Percentiles rank a stretch among this genome's conserved stretches.
These are phyloP conservation scores for Trametes villosa DNA, from an alignment of 768 basidiomycete genomes.

Conservation along the genomic window DNA sequence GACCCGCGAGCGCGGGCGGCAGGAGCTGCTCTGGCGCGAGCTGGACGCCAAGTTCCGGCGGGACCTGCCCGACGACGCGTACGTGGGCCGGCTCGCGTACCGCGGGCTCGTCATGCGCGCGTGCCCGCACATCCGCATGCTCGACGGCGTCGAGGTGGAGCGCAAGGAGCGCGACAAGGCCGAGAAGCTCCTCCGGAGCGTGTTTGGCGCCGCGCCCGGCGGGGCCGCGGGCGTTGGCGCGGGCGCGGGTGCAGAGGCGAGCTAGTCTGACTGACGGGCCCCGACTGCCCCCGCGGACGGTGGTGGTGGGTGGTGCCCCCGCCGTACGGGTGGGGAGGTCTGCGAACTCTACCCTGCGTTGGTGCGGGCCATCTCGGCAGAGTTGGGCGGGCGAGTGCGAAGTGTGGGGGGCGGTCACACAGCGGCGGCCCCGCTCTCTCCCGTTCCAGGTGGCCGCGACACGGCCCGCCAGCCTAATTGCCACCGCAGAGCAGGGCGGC, in stretches of 20 bases:
- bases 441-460: too few relatives aligned
- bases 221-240: neutral
- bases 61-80: constrained; percentile 86
- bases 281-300: neutral
- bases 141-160: constrained; percentile 87
- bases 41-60: constrained; percentile 87
- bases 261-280: constrained; percentile 8
- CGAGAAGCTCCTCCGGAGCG: constrained; percentile 63
- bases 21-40: constrained; percentile 61
- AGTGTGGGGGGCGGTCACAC: too few relatives aligned
- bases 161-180: constrained; percentile 88
- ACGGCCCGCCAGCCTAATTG: too few relatives aligned
- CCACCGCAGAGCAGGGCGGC: too few relatives aligned
- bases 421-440: too few relatives aligned
- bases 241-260: constrained; percentile 10
- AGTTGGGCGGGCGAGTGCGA: too few relatives aligned
- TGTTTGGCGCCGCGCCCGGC: constrained; percentile 33
- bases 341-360: too few relatives aligned
- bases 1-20: constrained; percentile 16
- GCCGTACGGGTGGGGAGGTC: neutral
- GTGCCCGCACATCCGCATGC: constrained; percentile 63
- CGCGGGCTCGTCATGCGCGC: constrained; percentile 86
- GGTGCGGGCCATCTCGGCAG: too few relatives aligned
- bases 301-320: neutral
- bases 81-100: constrained; percentile 86